Percentiles rank a stretch among this genome's conserved stretches.
Evolutionary conservation across 306 rosid genomes (phyloP).

Genomic region (Casuarina equisetifolia): DNA sequence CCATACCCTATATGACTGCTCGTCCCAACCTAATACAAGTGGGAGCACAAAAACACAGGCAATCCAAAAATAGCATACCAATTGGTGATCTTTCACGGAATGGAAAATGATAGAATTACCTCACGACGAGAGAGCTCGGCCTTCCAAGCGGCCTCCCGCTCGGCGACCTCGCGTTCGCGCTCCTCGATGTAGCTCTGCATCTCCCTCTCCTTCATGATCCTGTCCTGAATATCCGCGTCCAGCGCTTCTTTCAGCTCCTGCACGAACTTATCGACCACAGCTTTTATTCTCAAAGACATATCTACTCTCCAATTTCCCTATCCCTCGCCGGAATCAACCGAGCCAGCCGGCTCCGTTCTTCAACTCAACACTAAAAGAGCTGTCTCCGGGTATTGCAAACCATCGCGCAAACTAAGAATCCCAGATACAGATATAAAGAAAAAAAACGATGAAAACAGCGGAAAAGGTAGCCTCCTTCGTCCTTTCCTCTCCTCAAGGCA

Average conservation of each 20-base stretch:
- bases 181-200: conserved; percentile 98
- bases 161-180: conserved; percentile 98
- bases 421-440: not conserved
- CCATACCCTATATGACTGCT: not conserved
- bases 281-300: conserved; percentile 89
- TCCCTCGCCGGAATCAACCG: no score
- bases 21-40: not conserved
- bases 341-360: no score
- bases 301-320: not conserved
- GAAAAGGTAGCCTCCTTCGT: not conserved
- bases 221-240: conserved; percentile 92
- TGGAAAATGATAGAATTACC: conserved; percentile 41
- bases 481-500: not conserved
- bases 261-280: conserved; percentile 94
- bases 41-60: not conserved
- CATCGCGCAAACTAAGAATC: no score
- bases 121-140: conserved; percentile 99
- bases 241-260: conserved; percentile 91
- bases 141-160: conserved; percentile 99
- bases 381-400: no score
- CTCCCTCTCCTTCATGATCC: conserved; percentile 98
- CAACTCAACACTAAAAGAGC: no score
- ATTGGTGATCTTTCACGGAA: no score
- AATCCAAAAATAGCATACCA: no score
- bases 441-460: not conserved